phyloP scores from a whole-genome alignment of 2,329 filamentous ascomycete species.

The Stromatinia cepivora region DNA sequence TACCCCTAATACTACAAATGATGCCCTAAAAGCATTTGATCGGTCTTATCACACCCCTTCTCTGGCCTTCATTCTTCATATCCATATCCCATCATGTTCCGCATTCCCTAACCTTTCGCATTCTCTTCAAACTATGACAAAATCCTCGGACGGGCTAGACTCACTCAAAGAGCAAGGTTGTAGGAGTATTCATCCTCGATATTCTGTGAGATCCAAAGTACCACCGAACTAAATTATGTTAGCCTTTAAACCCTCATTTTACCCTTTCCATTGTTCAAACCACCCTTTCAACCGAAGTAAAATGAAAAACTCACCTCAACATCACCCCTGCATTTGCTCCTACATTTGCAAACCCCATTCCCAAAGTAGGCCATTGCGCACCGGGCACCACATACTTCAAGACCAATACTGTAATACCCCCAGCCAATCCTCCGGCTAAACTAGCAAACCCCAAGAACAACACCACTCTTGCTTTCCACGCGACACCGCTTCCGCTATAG shows the following conservation, averaged over 20 bases:
- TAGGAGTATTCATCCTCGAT: slow-evolving; percentile 73
- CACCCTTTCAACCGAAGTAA: not conserved
- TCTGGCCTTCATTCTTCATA: slow-evolving; percentile 12
- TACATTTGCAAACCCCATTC: slow-evolving; percentile 67
- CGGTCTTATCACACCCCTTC: slow-evolving; percentile 5
- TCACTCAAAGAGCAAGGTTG: slow-evolving; percentile 57
- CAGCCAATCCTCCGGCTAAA: slow-evolving; percentile 67
- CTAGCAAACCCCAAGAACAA: slow-evolving; percentile 66
- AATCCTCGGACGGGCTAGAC: not conserved
- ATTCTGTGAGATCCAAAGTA: slow-evolving; percentile 69
- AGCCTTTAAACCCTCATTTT: slow-evolving; percentile 21
- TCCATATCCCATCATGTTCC: slow-evolving; percentile 1
- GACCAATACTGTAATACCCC: slow-evolving; percentile 67
- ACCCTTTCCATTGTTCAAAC: not conserved
- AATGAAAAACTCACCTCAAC: slow-evolving; percentile 49
- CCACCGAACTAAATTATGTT: slow-evolving; percentile 52
- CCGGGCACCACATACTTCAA: slow-evolving; percentile 62
- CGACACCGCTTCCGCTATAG: slow-evolving; percentile 62
- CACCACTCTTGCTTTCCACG: slow-evolving; percentile 68
- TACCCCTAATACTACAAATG: slow-evolving; percentile 22
- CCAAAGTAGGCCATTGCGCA: slow-evolving; percentile 59
- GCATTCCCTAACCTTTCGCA: not conserved
- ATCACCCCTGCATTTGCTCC: slow-evolving; percentile 64
- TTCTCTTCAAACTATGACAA: slow-evolving; percentile 6
- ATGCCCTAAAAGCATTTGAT: slow-evolving; percentile 3